Conservation (phyloP, 257 asterid species). For the Verbena officinalis region DNA sequence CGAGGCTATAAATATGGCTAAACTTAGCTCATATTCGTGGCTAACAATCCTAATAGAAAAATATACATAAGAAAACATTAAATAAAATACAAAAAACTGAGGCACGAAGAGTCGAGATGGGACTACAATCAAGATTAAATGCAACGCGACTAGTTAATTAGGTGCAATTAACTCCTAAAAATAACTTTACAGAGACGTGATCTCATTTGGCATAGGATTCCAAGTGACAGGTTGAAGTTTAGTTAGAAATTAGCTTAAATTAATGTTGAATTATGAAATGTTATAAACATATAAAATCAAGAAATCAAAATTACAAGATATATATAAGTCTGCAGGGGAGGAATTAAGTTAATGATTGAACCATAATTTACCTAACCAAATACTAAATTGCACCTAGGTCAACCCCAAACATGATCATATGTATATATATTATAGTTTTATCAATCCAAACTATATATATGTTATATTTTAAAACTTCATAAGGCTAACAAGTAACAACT, state of each 20-base stretch:
- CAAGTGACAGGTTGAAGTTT: conserved; percentile 46
- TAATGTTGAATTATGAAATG: conserved; percentile 25
- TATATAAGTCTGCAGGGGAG: conserved; percentile 19
- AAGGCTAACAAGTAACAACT: conserved; percentile 2
- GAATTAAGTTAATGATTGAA: conserved; percentile 31
- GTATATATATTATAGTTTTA: not conserved
- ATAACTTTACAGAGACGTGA: conserved; percentile 27
- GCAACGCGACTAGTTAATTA: too few species aligned
- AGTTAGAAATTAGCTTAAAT: conserved; percentile 36
- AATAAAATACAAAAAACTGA: too few species aligned
- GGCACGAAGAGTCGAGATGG: too few species aligned
- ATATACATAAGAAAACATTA: too few species aligned
- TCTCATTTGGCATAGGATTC: conserved; percentile 49
- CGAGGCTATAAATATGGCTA: too few species aligned
- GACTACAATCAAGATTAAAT: too few species aligned
- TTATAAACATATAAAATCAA: not conserved
- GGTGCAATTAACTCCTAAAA: too few species aligned
- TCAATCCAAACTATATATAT: not conserved
- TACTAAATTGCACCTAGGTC: conserved; percentile 38
- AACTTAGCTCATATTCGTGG: too few species aligned
- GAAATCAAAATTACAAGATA: not conserved
- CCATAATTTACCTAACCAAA: conserved; percentile 43
- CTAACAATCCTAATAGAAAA: too few species aligned
- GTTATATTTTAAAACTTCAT: conserved; percentile 22
- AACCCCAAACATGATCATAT: conserved; percentile 31